A percentile compares a stretch with the other conserved stretches of the same genome.
Evolutionary conservation across 805 yeast genomes (phyloP).

Genomic region (Candida yuanshanica): DNA sequence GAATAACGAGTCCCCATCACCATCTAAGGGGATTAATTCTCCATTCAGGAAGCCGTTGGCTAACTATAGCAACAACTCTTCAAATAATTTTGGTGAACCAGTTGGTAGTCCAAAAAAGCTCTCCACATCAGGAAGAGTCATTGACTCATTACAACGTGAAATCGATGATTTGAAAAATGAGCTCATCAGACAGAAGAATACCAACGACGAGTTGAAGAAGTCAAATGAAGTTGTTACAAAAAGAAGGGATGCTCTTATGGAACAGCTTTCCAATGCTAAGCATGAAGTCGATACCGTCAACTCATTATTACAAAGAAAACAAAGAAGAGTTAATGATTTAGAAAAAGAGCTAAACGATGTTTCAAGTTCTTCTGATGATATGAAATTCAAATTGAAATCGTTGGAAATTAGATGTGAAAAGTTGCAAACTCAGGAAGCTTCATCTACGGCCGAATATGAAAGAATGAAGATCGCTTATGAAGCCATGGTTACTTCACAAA

Average conservation of each 20-base stretch:
- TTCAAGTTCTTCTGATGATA: conserved; percentile 40
- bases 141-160: conserved; percentile 37
- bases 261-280: conserved; percentile 62
- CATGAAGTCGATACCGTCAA: conserved; percentile 75
- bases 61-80: conserved; percentile 4
- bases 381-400: conserved; percentile 43
- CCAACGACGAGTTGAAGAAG: conserved; percentile 51
- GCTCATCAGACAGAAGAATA: conserved; percentile 31
- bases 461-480: conserved; percentile 55
- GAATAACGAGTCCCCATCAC: not conserved
- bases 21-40: not conserved
- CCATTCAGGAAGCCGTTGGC: conserved; percentile 11
- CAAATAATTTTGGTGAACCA: not conserved
- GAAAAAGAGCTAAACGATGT: conserved; percentile 51
- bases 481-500: conserved; percentile 45
- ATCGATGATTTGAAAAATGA: conserved; percentile 48
- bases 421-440: conserved; percentile 40
- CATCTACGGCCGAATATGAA: conserved; percentile 46
- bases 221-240: conserved; percentile 41
- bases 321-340: conserved; percentile 59
- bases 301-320: conserved; percentile 63
- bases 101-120: conserved; percentile 3
- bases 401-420: conserved; percentile 44
- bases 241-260: conserved; percentile 50
- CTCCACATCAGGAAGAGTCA: conserved; percentile 27